Evolutionary conservation across 441 rosid species (phyloP).

Genomic region (Erodium trifolium): DNA sequence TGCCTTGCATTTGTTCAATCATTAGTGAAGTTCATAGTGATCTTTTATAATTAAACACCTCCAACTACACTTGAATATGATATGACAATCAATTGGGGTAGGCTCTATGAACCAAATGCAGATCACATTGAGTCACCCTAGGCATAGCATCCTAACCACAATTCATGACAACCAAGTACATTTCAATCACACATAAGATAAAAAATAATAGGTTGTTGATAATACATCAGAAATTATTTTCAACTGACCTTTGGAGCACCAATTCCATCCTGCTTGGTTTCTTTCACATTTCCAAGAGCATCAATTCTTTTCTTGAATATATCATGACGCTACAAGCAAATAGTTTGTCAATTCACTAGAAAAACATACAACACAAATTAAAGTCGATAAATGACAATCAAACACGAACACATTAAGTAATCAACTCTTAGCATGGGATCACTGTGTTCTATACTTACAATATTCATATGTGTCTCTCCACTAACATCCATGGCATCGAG

Average conservation of each 20-base stretch:
- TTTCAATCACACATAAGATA: background rate
- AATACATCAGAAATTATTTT: background rate
- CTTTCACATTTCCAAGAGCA: slow-evolving; percentile 39
- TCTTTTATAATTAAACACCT: background rate
- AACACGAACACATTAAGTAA: background rate
- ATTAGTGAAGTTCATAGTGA: background rate
- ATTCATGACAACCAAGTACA: background rate
- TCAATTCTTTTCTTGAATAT: slow-evolving; percentile 44
- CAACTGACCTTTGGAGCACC: slow-evolving; percentile 47
- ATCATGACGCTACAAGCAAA: slow-evolving; percentile 40
- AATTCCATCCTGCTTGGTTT: slow-evolving; percentile 41
- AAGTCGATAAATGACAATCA: background rate
- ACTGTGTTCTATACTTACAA: slow-evolving; percentile 36
- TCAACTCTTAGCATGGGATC: background rate
- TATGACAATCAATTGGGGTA: background rate
- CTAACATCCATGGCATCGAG: slow-evolving; percentile 95
- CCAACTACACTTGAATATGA: background rate
- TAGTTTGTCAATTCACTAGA: background rate
- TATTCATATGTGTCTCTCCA: slow-evolving; percentile 92
- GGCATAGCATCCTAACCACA: background rate
- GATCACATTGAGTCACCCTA: no score
- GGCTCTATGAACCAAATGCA: no score
- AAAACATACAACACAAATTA: background rate
- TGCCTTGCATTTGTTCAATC: background rate
- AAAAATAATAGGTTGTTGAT: background rate